A percentile compares a stretch with the other conserved stretches of the same genome.
phyloP scores from a whole-genome alignment of 768 basidiomycete species.

The Boletus speciosus region DNA sequence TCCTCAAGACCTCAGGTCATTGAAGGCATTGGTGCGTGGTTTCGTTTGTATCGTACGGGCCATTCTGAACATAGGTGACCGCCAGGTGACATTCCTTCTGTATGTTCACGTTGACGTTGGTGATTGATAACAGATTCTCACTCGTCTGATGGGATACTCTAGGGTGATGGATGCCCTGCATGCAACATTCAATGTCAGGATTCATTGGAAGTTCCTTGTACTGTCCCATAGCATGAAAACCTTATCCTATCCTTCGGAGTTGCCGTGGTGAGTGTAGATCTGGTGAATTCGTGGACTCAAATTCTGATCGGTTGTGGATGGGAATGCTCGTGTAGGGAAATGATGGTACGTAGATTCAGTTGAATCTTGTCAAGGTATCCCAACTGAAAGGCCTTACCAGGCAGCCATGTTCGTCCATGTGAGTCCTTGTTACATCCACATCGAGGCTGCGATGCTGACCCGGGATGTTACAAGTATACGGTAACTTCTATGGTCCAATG shows the following conservation, averaged over 20 bases:
- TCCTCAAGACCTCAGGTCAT: conserved; percentile 1
- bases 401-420: background rate
- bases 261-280: conserved; percentile 1
- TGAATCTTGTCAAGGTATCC: background rate
- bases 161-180: background rate
- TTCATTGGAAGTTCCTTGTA: background rate
- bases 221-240: background rate
- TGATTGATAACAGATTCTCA: background rate
- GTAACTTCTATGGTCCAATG: conserved; percentile 7
- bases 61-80: background rate
- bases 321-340: background rate
- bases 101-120: background rate
- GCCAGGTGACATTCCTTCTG: background rate
- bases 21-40: conserved; percentile 4
- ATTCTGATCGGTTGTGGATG: background rate
- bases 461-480: background rate
- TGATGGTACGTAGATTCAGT: background rate
- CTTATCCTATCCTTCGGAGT: background rate
- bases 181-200: background rate
- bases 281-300: background rate
- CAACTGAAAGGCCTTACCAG: background rate
- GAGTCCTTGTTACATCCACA: background rate
- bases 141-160: background rate
- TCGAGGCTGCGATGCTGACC: background rate
- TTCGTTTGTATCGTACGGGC: background rate